Evolutionary conservation across 768 basidiomycete genomes (phyloP).

Genomic region (Pulveroboletus sp.): DNA sequence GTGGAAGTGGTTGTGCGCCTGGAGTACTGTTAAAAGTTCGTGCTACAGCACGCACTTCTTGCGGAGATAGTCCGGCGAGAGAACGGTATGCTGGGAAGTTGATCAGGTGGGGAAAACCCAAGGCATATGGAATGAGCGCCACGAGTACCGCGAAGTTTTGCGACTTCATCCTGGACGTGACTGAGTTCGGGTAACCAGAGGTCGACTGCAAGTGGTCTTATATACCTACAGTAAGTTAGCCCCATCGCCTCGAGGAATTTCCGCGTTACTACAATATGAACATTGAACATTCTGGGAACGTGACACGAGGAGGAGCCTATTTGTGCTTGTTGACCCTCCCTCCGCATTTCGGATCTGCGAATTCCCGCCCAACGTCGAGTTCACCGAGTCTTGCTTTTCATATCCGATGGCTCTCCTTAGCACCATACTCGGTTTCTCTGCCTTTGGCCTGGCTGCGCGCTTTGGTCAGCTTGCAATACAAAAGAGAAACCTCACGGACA

Average conservation of each 20-base stretch:
- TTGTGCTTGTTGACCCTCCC: slow-evolving; percentile 22
- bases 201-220: too few species aligned
- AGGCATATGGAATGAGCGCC: slow-evolving; percentile 3
- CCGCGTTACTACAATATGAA: too few species aligned
- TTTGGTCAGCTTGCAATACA: slow-evolving; percentile 87
- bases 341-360: slow-evolving; percentile 10
- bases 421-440: slow-evolving; percentile 72
- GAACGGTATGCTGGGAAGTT: slow-evolving; percentile 18
- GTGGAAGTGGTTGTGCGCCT: slow-evolving; percentile 21
- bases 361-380: not conserved
- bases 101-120: slow-evolving; percentile 10
- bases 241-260: too few species aligned
- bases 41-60: slow-evolving; percentile 12
- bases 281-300: too few species aligned
- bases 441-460: slow-evolving; percentile 78
- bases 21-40: slow-evolving; percentile 16
- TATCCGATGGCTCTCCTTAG: slow-evolving; percentile 58
- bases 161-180: not conserved
- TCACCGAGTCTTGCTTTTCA: slow-evolving; percentile 9
- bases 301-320: slow-evolving; percentile 21
- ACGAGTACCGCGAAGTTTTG: slow-evolving; percentile 2
- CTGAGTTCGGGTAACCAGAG: too few species aligned
- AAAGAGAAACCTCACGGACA: slow-evolving; percentile 70
- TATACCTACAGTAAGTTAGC: too few species aligned
- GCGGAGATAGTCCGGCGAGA: slow-evolving; percentile 12